These are phyloP conservation scores for Orbilia ellipsospora DNA, from an alignment of 2,329 filamentous ascomycete genomes.

Conservation along the genomic window DNA sequence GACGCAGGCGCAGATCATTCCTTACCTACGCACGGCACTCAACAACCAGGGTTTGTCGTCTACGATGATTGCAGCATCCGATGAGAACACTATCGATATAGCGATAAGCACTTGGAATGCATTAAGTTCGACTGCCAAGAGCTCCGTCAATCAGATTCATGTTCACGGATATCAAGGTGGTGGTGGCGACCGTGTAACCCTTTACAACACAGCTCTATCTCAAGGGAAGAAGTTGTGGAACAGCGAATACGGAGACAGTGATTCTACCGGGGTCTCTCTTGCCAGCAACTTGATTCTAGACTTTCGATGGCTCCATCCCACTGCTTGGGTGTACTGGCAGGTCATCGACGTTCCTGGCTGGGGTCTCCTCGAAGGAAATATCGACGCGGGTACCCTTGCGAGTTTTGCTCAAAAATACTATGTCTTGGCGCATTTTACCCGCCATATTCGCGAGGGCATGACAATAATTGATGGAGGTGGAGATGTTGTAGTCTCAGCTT, in stretches of 20 bases:
- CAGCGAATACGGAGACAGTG: constrained; percentile 64
- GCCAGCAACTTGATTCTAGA: constrained; percentile 63
- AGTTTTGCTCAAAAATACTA: constrained; percentile 63
- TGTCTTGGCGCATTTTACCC: constrained; percentile 64
- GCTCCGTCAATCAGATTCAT: constrained; percentile 62
- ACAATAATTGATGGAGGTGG: constrained; percentile 62
- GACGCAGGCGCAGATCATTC: constrained; percentile 62
- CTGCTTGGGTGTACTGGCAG: constrained; percentile 66
- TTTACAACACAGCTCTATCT: constrained; percentile 60
- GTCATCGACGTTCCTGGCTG: constrained; percentile 63
- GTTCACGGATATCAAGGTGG: constrained; percentile 65
- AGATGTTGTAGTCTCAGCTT: constrained; percentile 63
- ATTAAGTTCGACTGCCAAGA: constrained; percentile 59
- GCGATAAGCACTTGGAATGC: constrained; percentile 62
- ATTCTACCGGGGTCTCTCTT: constrained; percentile 62
- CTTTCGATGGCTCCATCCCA: constrained; percentile 63
- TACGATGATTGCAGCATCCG: constrained; percentile 62
- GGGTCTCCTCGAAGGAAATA: constrained; percentile 64
- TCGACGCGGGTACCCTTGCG: constrained; percentile 60
- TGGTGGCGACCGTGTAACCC: constrained; percentile 60
- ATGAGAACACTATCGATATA: constrained; percentile 64
- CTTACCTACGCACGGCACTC: constrained; percentile 61
- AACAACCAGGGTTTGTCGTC: constrained; percentile 60
- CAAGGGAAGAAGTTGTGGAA: constrained; percentile 63
- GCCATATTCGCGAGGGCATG: constrained; percentile 64